These are phyloP conservation scores for Coemansia sp. DNA, from an alignment of 192 early-diverging fungal genomes.

Conservation along the genomic window DNA sequence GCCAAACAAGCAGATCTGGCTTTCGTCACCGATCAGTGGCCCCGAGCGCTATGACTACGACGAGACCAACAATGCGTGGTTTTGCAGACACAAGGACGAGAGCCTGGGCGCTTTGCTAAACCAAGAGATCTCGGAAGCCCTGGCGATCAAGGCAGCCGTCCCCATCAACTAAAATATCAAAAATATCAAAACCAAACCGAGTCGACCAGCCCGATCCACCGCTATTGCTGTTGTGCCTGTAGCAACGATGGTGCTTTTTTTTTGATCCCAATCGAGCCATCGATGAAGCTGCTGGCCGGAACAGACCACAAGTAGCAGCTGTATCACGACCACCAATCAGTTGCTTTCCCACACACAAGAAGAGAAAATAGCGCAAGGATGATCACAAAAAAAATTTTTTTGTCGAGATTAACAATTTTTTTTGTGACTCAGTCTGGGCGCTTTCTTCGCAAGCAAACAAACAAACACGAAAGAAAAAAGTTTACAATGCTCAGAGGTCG, in stretches of 20 bases:
- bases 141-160: constrained; percentile 51
- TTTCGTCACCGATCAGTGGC: constrained; percentile 88
- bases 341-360: too few species aligned
- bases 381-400: not conserved
- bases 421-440: not conserved
- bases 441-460: not conserved
- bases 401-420: not conserved
- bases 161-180: constrained; percentile 34
- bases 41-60: constrained; percentile 86
- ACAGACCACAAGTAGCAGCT: too few species aligned
- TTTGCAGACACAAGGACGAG: constrained; percentile 70
- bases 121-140: constrained; percentile 62
- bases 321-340: too few species aligned
- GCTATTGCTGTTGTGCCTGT: not conserved
- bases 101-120: constrained; percentile 69
- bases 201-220: not conserved
- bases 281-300: not conserved
- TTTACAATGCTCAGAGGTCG: not conserved
- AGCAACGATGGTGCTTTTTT: not conserved
- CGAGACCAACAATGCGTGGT: constrained; percentile 61
- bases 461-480: not conserved
- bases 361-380: too few species aligned
- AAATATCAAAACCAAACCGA: not conserved
- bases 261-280: not conserved
- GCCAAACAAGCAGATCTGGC: constrained; percentile 97